phyloP scores from a whole-genome alignment of 2,329 filamentous ascomycete species.

The Bipolaris zeicola region DNA sequence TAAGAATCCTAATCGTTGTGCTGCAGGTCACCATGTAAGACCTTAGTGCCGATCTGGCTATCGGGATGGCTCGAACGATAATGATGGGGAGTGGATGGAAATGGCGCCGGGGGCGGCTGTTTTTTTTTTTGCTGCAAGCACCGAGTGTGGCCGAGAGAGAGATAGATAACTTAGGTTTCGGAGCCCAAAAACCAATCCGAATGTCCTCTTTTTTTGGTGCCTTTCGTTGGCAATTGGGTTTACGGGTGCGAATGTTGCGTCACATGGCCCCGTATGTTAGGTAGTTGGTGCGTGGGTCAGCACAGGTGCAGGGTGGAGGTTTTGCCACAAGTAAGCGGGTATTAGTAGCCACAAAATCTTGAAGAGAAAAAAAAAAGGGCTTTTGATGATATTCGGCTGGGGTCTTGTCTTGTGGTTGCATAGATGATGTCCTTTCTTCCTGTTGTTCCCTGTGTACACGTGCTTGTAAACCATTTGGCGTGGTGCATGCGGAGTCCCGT shows the following conservation, averaged over 20 bases:
- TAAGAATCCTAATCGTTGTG: slow-evolving; percentile 22
- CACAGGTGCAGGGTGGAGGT: slow-evolving; percentile 10
- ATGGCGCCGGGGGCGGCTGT: not conserved
- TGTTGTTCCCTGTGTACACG: not conserved
- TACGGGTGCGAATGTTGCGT: slow-evolving; percentile 11
- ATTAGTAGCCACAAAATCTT: slow-evolving; percentile 10
- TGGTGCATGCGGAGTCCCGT: slow-evolving; percentile 6
- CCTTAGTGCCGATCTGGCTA: slow-evolving; percentile 34
- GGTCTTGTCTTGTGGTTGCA: too few species aligned
- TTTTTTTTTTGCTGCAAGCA: slow-evolving; percentile 1
- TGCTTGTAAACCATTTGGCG: not conserved
- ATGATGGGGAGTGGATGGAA: slow-evolving; percentile 1
- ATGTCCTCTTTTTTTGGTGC: too few species aligned
- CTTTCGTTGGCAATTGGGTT: too few species aligned
- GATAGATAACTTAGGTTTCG: slow-evolving; percentile 17
- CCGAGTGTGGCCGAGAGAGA: slow-evolving; percentile 11
- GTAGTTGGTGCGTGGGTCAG: slow-evolving; percentile 18
- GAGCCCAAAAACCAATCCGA: not conserved
- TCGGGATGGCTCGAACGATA: slow-evolving; percentile 21
- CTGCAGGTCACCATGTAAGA: slow-evolving; percentile 20
- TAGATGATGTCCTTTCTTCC: not conserved
- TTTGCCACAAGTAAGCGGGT: too few species aligned
- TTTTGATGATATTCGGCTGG: too few species aligned
- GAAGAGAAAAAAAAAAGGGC: not conserved
- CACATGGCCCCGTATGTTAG: not conserved